Conservation (phyloP, 495 filamentous ascomycete genomes). For the Penicillium bovifimosum region DNA sequence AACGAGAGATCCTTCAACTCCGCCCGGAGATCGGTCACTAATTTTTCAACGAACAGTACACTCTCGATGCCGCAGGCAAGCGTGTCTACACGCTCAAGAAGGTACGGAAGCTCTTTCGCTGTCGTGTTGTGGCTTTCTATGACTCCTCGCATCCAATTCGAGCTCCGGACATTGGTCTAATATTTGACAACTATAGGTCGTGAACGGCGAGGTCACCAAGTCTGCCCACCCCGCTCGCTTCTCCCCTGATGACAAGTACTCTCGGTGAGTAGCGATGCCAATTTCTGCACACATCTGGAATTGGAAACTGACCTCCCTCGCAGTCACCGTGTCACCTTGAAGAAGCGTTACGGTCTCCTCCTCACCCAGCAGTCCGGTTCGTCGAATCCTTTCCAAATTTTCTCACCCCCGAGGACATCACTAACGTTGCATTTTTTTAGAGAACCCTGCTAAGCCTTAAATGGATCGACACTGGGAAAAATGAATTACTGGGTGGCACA, state of each 20-base stretch:
- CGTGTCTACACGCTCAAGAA: conserved; percentile 71
- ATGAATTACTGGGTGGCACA: conserved; percentile 29
- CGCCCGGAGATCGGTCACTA: conserved; percentile 4
- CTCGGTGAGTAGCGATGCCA: conserved; percentile 48
- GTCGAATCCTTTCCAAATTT: background rate
- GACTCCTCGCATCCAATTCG: background rate
- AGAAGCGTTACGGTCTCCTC: conserved; percentile 83
- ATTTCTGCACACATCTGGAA: background rate
- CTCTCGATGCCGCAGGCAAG: conserved; percentile 68
- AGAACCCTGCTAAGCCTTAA: conserved; percentile 27
- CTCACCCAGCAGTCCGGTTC: conserved; percentile 69
- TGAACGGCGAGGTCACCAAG: conserved; percentile 77
- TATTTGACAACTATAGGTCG: conserved; percentile 14
- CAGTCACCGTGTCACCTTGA: conserved; percentile 85
- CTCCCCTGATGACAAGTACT: conserved; percentile 97
- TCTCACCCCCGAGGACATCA: background rate
- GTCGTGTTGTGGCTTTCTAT: background rate
- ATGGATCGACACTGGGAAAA: conserved; percentile 15
- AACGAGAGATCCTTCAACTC: conserved; percentile 1
- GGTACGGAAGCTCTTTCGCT: conserved; percentile 9
- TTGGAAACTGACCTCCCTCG: conserved; percentile 10
- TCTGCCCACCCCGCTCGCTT: conserved; percentile 95
- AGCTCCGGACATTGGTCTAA: conserved; percentile 26
- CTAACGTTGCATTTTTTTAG: conserved; percentile 21
- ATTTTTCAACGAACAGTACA: conserved; percentile 51